Percentiles rank a stretch among this genome's conserved stretches.
These are phyloP conservation scores for Phytophthora nicotianae DNA, from an alignment of 352 stramenopile species.

Conservation along the genomic window DNA sequence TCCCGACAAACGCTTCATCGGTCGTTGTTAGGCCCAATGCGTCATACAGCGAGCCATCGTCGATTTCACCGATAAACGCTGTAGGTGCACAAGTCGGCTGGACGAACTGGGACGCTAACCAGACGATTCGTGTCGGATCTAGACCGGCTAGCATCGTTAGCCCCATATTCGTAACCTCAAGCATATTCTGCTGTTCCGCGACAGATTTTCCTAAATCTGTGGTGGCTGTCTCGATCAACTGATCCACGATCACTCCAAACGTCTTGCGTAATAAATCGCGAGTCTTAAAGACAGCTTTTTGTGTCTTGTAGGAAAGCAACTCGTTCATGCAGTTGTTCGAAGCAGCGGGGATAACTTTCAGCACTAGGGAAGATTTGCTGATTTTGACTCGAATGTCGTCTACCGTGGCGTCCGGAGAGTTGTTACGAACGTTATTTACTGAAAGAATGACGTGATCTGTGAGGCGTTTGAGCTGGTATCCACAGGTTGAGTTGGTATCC, in stretches of 20 bases:
- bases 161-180: slow-evolving; percentile 40
- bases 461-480: slow-evolving; percentile 32
- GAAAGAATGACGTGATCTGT: slow-evolving; percentile 23
- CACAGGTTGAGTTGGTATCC: slow-evolving; percentile 25
- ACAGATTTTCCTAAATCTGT: slow-evolving; percentile 21
- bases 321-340: slow-evolving; percentile 31
- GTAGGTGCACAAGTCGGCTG: slow-evolving; percentile 37
- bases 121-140: slow-evolving; percentile 38
- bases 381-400: slow-evolving; percentile 26
- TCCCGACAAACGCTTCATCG: slow-evolving; percentile 30
- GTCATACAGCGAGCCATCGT: slow-evolving; percentile 16
- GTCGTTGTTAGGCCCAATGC: slow-evolving; percentile 17
- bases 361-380: slow-evolving; percentile 19
- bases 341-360: slow-evolving; percentile 17
- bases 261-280: slow-evolving; percentile 28
- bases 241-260: slow-evolving; percentile 26
- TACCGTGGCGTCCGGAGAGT: slow-evolving; percentile 9
- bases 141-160: slow-evolving; percentile 34
- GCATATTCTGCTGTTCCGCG: slow-evolving; percentile 27
- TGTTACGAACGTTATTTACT: slow-evolving; percentile 22
- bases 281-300: slow-evolving; percentile 20
- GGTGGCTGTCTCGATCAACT: slow-evolving; percentile 17
- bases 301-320: slow-evolving; percentile 20
- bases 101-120: slow-evolving; percentile 38
- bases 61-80: slow-evolving; percentile 25